Evolutionary conservation across 2,329 filamentous ascomycete genomes (phyloP), one percentile per base, ranked within the genome.

Genomic region (Onygena corvina): DNA sequence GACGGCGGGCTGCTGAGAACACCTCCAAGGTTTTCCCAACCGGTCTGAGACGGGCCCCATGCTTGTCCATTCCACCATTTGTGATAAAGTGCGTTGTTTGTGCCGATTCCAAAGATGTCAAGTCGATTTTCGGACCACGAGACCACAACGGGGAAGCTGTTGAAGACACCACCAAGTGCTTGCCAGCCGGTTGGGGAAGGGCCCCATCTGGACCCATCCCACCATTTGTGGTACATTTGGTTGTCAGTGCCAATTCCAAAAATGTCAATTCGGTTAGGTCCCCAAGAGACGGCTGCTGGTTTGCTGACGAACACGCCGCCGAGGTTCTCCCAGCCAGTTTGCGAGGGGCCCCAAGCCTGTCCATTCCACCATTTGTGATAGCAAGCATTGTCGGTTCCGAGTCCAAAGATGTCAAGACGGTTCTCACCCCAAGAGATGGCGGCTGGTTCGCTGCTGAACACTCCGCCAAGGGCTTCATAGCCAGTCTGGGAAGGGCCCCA

Each of bases 201-300:
- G 2, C 50, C 47, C 53, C 53, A 54, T 31, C 44, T 35, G 5
- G 53, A 50, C 3, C 51, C 53, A 47, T 51, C 49, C 54, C 55
- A 56, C 42, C 51, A 53, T 45, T 53, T 57, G 33, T 53, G 54
- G 16, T 51, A 56, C 49, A 55, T 52, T 35, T 50, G 44, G 25
- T 50, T 52, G 36, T 59, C 53, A 18, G 52, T 55, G 5, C 57
- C 55, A 9, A 54, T 36, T 8, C 51, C 55, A 33, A 58, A 59
- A 12, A 57, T 50, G 34, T 58, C 56, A 7, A 58, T 52, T 45
- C 54, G 38, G 30, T 56, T 55, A 2, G 47, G 34, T 3, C 48
- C 54, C 56, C 56, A 58, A 8, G 50, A 52, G 8, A 60, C 54
- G 45, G 53, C 56, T 16, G 47, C 51, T n/a, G 56, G 55, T 20